phyloP scores from a whole-genome alignment of 257 asterid genomes.

The Echium plantagineum region DNA sequence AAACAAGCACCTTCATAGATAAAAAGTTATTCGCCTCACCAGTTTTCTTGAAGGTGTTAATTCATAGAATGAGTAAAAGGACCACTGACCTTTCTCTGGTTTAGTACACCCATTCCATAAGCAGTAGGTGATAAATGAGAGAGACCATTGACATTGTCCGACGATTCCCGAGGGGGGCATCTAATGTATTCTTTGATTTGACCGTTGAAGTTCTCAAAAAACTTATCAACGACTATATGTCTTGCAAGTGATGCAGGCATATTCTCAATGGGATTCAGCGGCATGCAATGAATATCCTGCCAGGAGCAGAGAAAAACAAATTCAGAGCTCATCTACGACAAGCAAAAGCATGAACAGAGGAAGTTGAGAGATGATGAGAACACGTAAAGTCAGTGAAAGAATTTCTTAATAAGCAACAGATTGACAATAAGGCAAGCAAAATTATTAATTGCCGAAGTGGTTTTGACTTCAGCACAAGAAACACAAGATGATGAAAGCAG shows the following conservation, averaged over 20 bases:
- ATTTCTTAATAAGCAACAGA: neutral
- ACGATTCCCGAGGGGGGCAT: conserved; percentile 30
- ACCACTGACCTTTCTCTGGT: conserved; percentile 43
- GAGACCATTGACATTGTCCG: conserved; percentile 35
- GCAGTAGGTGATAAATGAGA: conserved; percentile 42
- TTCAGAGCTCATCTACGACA: neutral
- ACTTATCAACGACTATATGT: conserved; percentile 38
- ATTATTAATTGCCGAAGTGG: neutral
- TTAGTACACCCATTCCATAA: conserved; percentile 29
- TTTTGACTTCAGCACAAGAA: too few species aligned
- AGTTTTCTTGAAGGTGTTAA: too few species aligned
- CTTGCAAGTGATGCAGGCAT: conserved; percentile 55
- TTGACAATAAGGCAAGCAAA: neutral
- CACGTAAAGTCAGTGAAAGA: neutral
- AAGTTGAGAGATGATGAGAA: neutral
- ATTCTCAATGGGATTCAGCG: conserved; percentile 60
- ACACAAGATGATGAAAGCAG: neutral
- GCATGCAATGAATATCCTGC: conserved; percentile 95
- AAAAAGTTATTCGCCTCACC: too few species aligned
- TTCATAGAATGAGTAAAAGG: too few species aligned
- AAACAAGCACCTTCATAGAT: too few species aligned
- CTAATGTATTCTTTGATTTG: conserved; percentile 38
- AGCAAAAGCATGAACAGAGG: conserved; percentile 1
- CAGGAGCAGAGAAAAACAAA: conserved; percentile 6
- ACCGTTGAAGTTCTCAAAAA: conserved; percentile 45